Evolutionary conservation across 176 grass and related monocot genomes (phyloP).

Genomic region (Triticum timopheevii): DNA sequence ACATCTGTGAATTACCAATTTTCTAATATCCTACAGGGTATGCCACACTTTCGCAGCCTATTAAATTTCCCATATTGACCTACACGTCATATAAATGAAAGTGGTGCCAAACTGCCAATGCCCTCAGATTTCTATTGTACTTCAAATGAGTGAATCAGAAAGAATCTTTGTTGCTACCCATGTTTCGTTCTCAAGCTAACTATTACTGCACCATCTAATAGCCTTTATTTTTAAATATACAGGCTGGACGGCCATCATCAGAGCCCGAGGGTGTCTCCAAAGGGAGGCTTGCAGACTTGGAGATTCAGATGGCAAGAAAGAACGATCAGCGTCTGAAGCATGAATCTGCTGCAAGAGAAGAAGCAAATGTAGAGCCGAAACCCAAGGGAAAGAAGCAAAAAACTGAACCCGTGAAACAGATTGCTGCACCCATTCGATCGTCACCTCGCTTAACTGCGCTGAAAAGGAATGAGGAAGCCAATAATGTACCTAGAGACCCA

Average conservation of each 20-base stretch:
- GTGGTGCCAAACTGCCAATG: background rate
- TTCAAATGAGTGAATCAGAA: constrained; percentile 11
- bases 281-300: constrained; percentile 12
- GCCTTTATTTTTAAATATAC: constrained; percentile 25
- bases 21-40: background rate
- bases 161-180: background rate
- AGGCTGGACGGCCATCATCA: constrained; percentile 22
- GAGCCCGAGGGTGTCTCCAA: constrained; percentile 11
- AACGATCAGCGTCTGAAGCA: constrained; percentile 16
- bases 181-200: background rate
- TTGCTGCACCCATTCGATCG: constrained; percentile 38
- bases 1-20: background rate
- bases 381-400: constrained; percentile 38
- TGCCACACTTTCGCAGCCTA: background rate
- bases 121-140: background rate
- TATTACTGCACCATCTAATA: constrained; percentile 5
- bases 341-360: constrained; percentile 24
- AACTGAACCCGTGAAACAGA: constrained; percentile 35
- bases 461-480: constrained; percentile 32
- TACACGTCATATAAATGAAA: background rate
- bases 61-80: background rate
- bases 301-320: constrained; percentile 17
- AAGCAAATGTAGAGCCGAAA: constrained; percentile 13
- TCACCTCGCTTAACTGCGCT: constrained; percentile 66
- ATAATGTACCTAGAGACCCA: constrained; percentile 2